Conservation (phyloP, 1,139 yeast species). For the Candida smagusa region DNA sequence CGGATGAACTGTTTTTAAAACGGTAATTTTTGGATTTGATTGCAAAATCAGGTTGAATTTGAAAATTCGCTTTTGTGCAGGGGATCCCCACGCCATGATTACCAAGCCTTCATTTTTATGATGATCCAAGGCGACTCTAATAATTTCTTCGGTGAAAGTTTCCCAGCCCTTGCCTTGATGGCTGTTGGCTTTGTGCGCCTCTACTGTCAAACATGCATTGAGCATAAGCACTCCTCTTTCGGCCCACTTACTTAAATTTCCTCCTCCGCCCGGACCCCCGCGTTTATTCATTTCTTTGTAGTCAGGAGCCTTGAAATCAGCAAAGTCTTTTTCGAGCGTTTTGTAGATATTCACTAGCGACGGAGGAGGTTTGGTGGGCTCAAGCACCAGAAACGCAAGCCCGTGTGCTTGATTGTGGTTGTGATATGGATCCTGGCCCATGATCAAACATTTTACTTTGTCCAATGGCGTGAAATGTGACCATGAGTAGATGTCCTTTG, state of each 20-base stretch:
- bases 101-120: conserved; percentile 56
- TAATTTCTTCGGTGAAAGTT: conserved; percentile 71
- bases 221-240: conserved; percentile 81
- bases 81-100: conserved; percentile 91
- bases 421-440: conserved; percentile 98
- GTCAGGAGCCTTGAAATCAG: conserved; percentile 60
- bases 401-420: conserved; percentile 95
- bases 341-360: conserved; percentile 86
- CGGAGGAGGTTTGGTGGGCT: conserved; percentile 87
- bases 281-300: conserved; percentile 25
- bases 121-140: conserved; percentile 44
- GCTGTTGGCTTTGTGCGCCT: conserved; percentile 90
- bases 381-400: conserved; percentile 83
- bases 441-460: conserved; percentile 68
- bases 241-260: conserved; percentile 84
- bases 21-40: conserved; percentile 32
- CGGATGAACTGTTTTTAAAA: conserved; percentile 84
- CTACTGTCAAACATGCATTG: conserved; percentile 87
- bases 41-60: conserved; percentile 29
- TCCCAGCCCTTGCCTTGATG: conserved; percentile 96
- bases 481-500: conserved; percentile 85
- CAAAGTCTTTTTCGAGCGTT: conserved; percentile 67
- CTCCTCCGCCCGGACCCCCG: conserved; percentile 43
- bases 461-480: conserved; percentile 79
- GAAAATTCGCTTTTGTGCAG: conserved; percentile 75